Conservation (phyloP, 2,329 filamentous ascomycete genomes). For the Paraphoma sp. region DNA sequence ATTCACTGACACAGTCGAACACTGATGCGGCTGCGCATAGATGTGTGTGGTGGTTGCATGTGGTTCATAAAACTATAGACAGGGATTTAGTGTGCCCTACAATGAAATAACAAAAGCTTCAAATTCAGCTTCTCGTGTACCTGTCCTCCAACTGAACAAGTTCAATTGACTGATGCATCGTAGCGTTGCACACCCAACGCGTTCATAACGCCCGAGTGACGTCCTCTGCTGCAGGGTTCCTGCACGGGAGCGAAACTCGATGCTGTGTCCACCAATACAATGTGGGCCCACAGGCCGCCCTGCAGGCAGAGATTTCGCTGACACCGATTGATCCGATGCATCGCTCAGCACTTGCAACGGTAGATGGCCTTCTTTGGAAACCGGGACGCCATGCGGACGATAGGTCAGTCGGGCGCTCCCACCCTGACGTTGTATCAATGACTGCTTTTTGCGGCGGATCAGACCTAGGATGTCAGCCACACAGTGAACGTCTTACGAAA, state of each 20-base stretch:
- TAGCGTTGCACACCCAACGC: no score
- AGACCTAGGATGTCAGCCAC: conserved; percentile 9
- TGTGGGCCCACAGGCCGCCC: conserved; percentile 10
- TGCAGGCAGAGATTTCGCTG: conserved; percentile 22
- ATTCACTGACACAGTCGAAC: conserved; percentile 13
- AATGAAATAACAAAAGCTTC: conserved; percentile 18
- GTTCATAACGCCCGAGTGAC: conserved; percentile 11
- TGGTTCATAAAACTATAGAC: conserved; percentile 32
- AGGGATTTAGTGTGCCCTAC: conserved; percentile 22
- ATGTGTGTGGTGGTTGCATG: conserved; percentile 25
- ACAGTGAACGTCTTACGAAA: conserved; percentile 1
- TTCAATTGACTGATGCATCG: background rate
- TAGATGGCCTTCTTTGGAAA: conserved; percentile 1
- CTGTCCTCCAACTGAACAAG: background rate
- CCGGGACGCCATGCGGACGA: background rate
- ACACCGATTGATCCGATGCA: conserved; percentile 14
- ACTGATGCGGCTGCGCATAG: conserved; percentile 27
- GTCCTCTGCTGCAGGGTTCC: conserved; percentile 25
- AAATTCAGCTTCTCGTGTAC: background rate
- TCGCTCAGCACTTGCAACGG: conserved; percentile 2
- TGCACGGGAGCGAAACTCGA: conserved; percentile 16
- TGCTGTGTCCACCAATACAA: conserved; percentile 20
- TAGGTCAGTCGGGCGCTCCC: background rate
- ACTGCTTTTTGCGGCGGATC: conserved; percentile 20
- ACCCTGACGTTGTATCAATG: background rate